These are phyloP conservation scores for Bothriochloa decipiens DNA, from an alignment of 176 grass and related monocot species.

Conservation along the genomic window DNA sequence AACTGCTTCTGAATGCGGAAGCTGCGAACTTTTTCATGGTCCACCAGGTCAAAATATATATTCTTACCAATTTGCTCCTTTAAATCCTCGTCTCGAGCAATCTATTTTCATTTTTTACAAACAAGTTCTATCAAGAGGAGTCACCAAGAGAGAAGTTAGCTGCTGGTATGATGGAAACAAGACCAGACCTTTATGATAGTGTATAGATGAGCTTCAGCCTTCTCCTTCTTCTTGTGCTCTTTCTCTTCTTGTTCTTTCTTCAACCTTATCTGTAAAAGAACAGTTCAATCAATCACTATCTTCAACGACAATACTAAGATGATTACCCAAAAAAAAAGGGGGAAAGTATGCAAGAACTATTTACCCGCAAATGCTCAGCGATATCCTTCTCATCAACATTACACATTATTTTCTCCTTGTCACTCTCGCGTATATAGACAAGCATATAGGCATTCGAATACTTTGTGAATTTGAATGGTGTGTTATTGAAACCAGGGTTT, in stretches of 20 bases:
- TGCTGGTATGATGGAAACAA: slow-evolving; percentile 25
- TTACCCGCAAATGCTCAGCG: slow-evolving; percentile 78
- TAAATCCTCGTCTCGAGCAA: slow-evolving; percentile 84
- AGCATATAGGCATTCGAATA: slow-evolving; percentile 96
- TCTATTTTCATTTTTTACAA: slow-evolving; percentile 55
- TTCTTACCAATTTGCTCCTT: slow-evolving; percentile 85
- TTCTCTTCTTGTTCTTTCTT: slow-evolving; percentile 99
- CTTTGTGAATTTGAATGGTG: slow-evolving; percentile 85
- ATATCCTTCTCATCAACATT: slow-evolving; percentile 95
- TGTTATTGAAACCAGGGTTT: slow-evolving; percentile 86
- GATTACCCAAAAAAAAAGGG: slow-evolving; percentile 28
- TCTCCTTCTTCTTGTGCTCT: slow-evolving; percentile 97
- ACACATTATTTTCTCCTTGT: slow-evolving; percentile 91
- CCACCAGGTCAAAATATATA: slow-evolving; percentile 94
- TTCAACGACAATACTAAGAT: slow-evolving; percentile 14
- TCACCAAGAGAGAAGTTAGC: slow-evolving; percentile 19
- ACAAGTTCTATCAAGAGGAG: slow-evolving; percentile 24
- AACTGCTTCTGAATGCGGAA: slow-evolving; percentile 98
- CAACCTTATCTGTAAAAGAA: slow-evolving; percentile 81
- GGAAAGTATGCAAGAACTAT: neutral
- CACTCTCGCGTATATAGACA: slow-evolving; percentile 85
- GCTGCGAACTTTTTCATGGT: slow-evolving; percentile 98
- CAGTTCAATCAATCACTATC: slow-evolving; percentile 35
- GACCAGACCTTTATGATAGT: slow-evolving; percentile 87
- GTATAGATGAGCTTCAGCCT: slow-evolving; percentile 97